Evolutionary conservation across 345 rosid genomes (phyloP), one percentile per base, ranked within the genome.

Genomic region (Draba incana): DNA sequence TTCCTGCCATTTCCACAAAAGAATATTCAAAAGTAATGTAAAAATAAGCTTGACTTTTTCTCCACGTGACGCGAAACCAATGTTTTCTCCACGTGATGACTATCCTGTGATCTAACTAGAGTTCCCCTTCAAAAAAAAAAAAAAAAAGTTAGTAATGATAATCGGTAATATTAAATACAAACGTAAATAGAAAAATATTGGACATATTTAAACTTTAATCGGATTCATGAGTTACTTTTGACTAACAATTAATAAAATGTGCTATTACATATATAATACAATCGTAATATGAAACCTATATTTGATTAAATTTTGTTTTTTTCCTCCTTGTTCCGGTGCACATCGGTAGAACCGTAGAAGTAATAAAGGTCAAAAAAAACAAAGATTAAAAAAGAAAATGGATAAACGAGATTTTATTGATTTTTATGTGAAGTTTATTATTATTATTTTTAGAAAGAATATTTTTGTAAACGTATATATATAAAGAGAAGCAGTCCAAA

Each of bases 401-500:
- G 35, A 31, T 31, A 0, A 28, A 4, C 15, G 9, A 30, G 13
- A 30, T 8, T 12, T 0, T 43, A 16, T 16, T 43, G 3, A 20
- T 31, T 15, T 15, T 55, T 33, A 9, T 57, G 31, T 44, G 10
- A 31, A 38, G 14, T 2, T 63, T 51, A 50, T 23, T 58, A 69
- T 25, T 68, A 68, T 58, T 14, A 46, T 14, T 14, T 8, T 15
- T 11, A 39, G 3, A 15, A 9, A 60, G 42, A 50, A 51, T 20
- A 7, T 2, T n/a, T 16, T 53, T 62, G 46, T 35, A 37, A 3
- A 45, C 20, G 48, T 54, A 35, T 62, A 63, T 62, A 63, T 63
- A 63, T 54, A 54, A 55, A 37, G 63, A 71, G 75, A 63, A 71
- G 75, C 43, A 72, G 53, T 20, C 53, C 44, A 30, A 64, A 30